These are phyloP conservation scores for Lactifluus pinguis DNA, from an alignment of 768 basidiomycete species.

Conservation along the genomic window DNA sequence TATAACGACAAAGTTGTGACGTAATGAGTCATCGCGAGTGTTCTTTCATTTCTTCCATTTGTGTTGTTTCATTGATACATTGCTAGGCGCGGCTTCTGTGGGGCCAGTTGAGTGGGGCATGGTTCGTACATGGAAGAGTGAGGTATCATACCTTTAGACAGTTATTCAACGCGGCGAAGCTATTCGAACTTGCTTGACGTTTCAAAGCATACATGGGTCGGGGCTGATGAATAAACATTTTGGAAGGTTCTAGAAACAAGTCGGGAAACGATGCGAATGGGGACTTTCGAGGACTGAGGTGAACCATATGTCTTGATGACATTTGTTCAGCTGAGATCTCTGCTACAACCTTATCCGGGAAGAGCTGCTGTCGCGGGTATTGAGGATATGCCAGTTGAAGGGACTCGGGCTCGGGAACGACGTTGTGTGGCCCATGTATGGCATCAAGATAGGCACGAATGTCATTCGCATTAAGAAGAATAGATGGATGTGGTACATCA, in stretches of 20 bases:
- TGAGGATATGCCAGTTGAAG: background rate
- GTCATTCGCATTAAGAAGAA: conserved; percentile 8
- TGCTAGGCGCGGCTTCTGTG: background rate
- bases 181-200: background rate
- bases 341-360: background rate
- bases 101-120: background rate
- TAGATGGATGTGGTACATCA: background rate
- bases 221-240: background rate
- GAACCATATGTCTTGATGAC: background rate
- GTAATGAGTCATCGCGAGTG: background rate
- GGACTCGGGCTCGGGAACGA: background rate
- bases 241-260: background rate
- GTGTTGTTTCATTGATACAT: background rate
- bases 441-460: conserved; percentile 5
- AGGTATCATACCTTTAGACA: conserved; percentile 1
- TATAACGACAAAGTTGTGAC: background rate
- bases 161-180: background rate
- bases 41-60: background rate
- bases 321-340: background rate
- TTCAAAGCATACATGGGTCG: background rate
- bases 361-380: background rate
- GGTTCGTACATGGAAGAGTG: background rate
- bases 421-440: conserved; percentile 1
- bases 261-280: background rate
- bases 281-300: background rate